These are phyloP conservation scores for Gelatoporia subvermispora DNA, from an alignment of 768 basidiomycete genomes.

Conservation along the genomic window DNA sequence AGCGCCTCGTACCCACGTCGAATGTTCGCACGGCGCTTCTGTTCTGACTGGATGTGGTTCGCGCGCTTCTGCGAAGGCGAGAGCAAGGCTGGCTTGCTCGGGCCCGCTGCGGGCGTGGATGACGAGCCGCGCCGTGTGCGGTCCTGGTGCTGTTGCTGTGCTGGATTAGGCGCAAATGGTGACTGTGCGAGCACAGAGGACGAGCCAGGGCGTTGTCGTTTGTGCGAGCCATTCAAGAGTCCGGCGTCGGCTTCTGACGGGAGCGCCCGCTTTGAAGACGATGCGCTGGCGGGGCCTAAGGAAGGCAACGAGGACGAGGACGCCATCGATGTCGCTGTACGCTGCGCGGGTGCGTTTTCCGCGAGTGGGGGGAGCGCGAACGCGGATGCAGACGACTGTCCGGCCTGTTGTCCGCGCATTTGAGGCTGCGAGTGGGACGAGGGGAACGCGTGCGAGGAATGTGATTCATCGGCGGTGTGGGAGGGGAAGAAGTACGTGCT, in stretches of 20 bases:
- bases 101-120: constrained; percentile 2
- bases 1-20: constrained; percentile 84
- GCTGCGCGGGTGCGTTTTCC: background rate
- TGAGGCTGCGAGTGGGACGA: constrained; percentile 1
- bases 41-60: constrained; percentile 92
- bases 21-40: constrained; percentile 90
- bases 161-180: constrained; percentile 5
- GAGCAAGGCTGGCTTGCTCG: constrained; percentile 43
- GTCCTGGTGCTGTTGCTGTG: constrained; percentile 6
- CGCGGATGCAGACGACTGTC: background rate
- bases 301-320: constrained; percentile 6
- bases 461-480: background rate
- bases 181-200: constrained; percentile 8
- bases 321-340: background rate
- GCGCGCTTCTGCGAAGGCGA: constrained; percentile 86
- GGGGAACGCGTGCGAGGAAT: too few relatives aligned
- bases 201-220: constrained; percentile 25
- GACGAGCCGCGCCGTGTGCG: constrained; percentile 4
- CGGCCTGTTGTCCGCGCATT: constrained; percentile 7
- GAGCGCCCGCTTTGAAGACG: constrained; percentile 1
- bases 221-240: constrained; percentile 20
- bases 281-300: background rate
- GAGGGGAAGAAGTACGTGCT: constrained; percentile 2
- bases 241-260: constrained; percentile 9
- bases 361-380: constrained; percentile 11